Base-by-base conservation (phyloP, 371 early-diverging fungal species). In the Quaeritorhiza haematococci region DNA sequence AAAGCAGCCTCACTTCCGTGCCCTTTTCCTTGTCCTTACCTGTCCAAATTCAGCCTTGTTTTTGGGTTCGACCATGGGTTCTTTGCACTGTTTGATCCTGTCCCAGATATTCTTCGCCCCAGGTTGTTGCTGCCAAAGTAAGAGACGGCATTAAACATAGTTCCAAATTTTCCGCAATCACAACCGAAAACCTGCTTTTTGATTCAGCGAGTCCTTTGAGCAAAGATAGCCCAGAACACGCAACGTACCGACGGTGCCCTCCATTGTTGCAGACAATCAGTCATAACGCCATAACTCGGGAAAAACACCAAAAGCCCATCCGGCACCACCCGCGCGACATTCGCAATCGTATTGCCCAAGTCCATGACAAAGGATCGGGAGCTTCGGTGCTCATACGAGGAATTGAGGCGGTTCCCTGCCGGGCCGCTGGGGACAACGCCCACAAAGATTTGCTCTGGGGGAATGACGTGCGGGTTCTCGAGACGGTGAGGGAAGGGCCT, bases 281-380 rank as follows among this genome's bases (percentile, higher is more conserved):
- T 58, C 57, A 86, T 59, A 21, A 77, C 62, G 3, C 55, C 51
- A 63, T 86, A 87, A 0, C 71, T 69, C n/a, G 85, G 81, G 27
- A 85, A 82, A 66, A 85, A 85, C 21, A 80, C 74, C 17, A 85
- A 56, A 19, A 83, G 53, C 6, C 85, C 84, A 46, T 76, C 78
- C n/a, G 77, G 74, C 15, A 70, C 61, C 8, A 67, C 46, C 26
- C 61, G 35, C 15, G 59, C 52, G 46, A 74, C 62, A 38, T 73
- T 64, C 6, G 60, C 67, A 24, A 78, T 29, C 5, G 69, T 55
- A 23, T 62, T 53, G 4, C 72, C 67, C 26, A 83, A 46, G 24
- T 81, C 74, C 15, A 49, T 35, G 13, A 79, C 46, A 59, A 79
- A 83, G 2, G 42, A 47, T 0, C 26, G 19, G 2, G 47, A 57